phyloP scores from a whole-genome alignment of 352 stramenopile species.

The Pythium phragmiticola region DNA sequence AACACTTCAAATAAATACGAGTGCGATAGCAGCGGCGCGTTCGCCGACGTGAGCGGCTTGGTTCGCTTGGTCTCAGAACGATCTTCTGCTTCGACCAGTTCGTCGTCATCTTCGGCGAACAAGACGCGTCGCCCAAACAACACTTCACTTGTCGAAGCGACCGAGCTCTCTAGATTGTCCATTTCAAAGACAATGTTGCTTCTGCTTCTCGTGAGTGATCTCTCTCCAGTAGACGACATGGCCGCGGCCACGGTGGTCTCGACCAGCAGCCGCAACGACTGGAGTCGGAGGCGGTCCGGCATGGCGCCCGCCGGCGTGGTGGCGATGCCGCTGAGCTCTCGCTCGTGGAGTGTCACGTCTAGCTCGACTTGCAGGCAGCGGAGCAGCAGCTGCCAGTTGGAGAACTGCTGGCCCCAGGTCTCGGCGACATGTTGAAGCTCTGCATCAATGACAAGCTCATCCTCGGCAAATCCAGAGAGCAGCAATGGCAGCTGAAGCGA shows the following conservation, averaged over 20 bases:
- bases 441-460: slow-evolving; percentile 48
- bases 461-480: slow-evolving; percentile 35
- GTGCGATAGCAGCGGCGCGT: slow-evolving; percentile 46
- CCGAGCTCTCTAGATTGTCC: slow-evolving; percentile 45
- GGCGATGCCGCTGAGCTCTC: slow-evolving; percentile 32
- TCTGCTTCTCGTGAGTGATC: not conserved
- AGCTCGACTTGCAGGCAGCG: slow-evolving; percentile 64
- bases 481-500: slow-evolving; percentile 52
- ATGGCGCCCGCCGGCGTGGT: not conserved
- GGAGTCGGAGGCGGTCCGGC: slow-evolving; percentile 46
- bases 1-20: slow-evolving; percentile 55
- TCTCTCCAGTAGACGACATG: slow-evolving; percentile 2
- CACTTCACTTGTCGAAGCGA: slow-evolving; percentile 48
- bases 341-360: slow-evolving; percentile 45
- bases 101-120: slow-evolving; percentile 62
- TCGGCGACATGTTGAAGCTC: slow-evolving; percentile 54
- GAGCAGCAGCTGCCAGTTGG: slow-evolving; percentile 56
- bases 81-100: not conserved
- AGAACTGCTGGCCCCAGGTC: slow-evolving; percentile 37
- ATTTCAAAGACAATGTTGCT: not conserved
- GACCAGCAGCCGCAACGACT: slow-evolving; percentile 59
- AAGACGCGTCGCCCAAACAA: slow-evolving; percentile 76
- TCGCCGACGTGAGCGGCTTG: not conserved
- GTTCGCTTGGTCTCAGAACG: slow-evolving; percentile 8
- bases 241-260: slow-evolving; percentile 44